Base-by-base conservation (phyloP, 495 filamentous ascomycete genomes). In the Hyaloscypha bicolor region DNA sequence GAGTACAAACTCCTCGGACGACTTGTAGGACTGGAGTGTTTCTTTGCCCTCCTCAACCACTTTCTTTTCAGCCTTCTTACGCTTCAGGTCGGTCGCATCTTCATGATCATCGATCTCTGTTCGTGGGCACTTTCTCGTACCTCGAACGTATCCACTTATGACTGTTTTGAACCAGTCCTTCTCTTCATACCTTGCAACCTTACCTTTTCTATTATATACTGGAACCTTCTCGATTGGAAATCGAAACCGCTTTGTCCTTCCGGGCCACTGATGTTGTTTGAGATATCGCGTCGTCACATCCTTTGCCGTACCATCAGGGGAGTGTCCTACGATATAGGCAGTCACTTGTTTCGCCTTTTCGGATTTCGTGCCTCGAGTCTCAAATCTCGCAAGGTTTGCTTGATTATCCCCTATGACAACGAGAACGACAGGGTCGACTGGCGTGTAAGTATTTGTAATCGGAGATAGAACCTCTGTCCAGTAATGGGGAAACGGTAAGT, bases 211-310 rank as follows among this genome's bases (percentile, higher is more conserved):
- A 69, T 93, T 86, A 74, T 93, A 90, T 22, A 97, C 75, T 0
- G 94, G 89, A 4, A 95, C 79, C 71, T 93, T 95, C 69, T 93
- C 91, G 9, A 86, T 74, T 0, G 90, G 84, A 59, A 97, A 79
- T 16, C 96, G 86, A 71, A 88, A 84, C 2, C 94, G 93, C 72
- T 97, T 98, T 9, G 96, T 95, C 65, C 93, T 92, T 6, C 96
- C 93, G 4, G 95, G 95, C 80, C 92, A 91, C 48, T 87, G 85
- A 59, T 91, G 92, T 22, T 89, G 85, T 69, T 91, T 93, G 8
- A 98, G 87, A 76, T 99, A 98, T 16, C 94, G 87, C 4, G 93
- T 90, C 0, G 95, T 98, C 45, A 99, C 91, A 73, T 98, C 95
- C 78, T 97, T 98, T 11, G 93, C 96, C 0, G 93, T 93, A 14